Base-by-base conservation (phyloP, 2,329 filamentous ascomycete species). In the Teratosphaeria pseudoeucalypti region DNA sequence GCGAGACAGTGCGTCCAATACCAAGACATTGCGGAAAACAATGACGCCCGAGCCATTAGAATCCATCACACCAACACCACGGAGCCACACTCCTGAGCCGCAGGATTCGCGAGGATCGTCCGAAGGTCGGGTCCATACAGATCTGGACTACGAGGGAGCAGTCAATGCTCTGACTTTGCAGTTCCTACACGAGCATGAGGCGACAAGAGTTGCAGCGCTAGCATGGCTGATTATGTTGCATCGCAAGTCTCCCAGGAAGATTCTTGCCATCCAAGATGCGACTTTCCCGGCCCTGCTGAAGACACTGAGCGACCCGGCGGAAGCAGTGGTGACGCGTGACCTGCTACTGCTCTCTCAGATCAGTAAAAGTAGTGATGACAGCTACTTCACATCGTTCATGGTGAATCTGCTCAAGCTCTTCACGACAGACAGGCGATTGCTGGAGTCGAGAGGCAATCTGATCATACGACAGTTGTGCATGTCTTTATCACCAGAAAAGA, bases 201-300 rank as follows among this genome's bases (percentile, higher is more conserved):
- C 90, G 32, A 99, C 94, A 2, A 85, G 94, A 62, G 92, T 97
- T 32, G 92, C 92, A 43, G 92, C 94, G 16, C 79, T 99, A 62
- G 92, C 89, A 6, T 99, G 94, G 94, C 81, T 99, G 59, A 94
- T 97, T 60, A 97, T 97, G 92, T 81, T 99, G 49, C 94, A 99
- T 72, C 85, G 90, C 64, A 97, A 96, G 77, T 92, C 94, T 2
- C 94, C 94, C 0, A 84, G 88, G 57, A 96, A 96, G 72, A 79
- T 80, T 14, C 81, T 97, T 47, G 92, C 92, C 9, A 96, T 96
- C 71, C 96, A 97, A 65, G 94, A 97, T 69, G 94, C 92, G 55
- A 97, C 92, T 0, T 99, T 99, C 70, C 94, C 94, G 12, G 94
- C 92, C 23, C 78, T 99, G 34, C 84, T 99, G 34, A 99, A 99